Evolutionary conservation across 495 filamentous ascomycete species (phyloP), one percentile per base, ranked within the genome.

Genomic region (Aspergillus panamensis): DNA sequence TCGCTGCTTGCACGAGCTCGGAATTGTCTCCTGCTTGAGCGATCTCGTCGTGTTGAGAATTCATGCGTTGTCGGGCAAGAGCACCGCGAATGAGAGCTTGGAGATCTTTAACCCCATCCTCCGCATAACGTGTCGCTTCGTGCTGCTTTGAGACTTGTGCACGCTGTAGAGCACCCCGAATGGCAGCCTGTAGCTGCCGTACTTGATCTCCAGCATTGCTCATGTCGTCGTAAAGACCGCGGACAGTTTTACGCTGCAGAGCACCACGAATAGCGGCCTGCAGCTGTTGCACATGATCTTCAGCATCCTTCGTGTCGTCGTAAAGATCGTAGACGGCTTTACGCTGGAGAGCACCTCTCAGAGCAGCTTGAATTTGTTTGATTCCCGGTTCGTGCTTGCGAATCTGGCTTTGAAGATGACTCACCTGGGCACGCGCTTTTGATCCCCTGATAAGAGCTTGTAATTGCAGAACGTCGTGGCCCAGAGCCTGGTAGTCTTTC

Each of bases 391-490:
- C 75, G 25, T 85, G 82, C 59, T 72, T 73, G 50, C 79, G 77
- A 61, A 92, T 74, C 58, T 81, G 77, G 63, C 79, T 82, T 65
- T 79, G 86, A 57, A 90, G 76, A 52, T 80, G 74, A 60, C 83
- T 83, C 57, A 87, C 80, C 68, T 90, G 75, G 48, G 81, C 76
- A 63, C 95, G 82, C 40, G 85, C 84, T 71, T 87, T 93, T 40
- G 80, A 80, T 3, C 86, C 95, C 64, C 94, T 80, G 54, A 92
- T 82, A 30, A 95, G 75, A 61, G 86, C 94, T 71, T 98, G 94
- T n/a, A 98, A 72, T 53, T 82, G 79, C 29, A 94, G 72, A 37
- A 98, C 80, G 48, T 92, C 82, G 13, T 71, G 66, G 64, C 93
- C 87, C 48, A 85, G 86, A 53, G 82, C 81, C 63, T 87, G 82